Evolutionary conservation across 1,139 yeast genomes (phyloP), one percentile per base, ranked within the genome.

Genomic region (Arxiozyma bovina): DNA sequence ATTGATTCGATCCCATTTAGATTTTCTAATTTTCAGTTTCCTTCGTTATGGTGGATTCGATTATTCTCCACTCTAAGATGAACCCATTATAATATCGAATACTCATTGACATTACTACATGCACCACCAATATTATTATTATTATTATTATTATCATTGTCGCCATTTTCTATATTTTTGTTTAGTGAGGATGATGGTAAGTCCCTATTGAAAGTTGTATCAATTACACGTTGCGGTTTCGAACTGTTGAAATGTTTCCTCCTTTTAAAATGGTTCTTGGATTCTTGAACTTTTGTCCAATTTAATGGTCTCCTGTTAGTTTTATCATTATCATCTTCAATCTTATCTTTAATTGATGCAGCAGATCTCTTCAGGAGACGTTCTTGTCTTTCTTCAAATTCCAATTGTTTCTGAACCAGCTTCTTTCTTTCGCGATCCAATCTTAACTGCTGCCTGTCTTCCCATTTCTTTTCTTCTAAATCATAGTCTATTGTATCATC

Each of bases 311-410:
- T 34, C n/a, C 12, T 34, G 40, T 15, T 34, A 34, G 2, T 34
- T 34, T 15, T 2, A 8, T 34, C 40, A 34, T 9, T 3, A 7
- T 30, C 23, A 5, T 45, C 5, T 6, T 27, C 9, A 27, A 6
- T 27, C 30, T 27, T 11, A 8, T 21, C 20, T 4, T 4, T 30
- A 8, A 21, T 22, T 8, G 40, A 17, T 11, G 49, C 27, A 3
- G 15, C 15, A 34, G 49, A 20, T 46, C 50, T 53, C 49, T 55
- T 49, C 50, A 62, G 43, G 53, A 55, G 61, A n/a, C 58, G 61
- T 17, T 57, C 56, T 53, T 66, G 68, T 46, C 60, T 54, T 27
- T 62, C 63, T 53, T 68, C 71, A 12, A 62, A 38, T 50, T 61
- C 64, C 40, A 54, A 46, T 54, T 68, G 71, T 42, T 56, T 61